Base-by-base conservation (phyloP, 1,284 basidiomycete species). In the Tilletia walkeri region DNA sequence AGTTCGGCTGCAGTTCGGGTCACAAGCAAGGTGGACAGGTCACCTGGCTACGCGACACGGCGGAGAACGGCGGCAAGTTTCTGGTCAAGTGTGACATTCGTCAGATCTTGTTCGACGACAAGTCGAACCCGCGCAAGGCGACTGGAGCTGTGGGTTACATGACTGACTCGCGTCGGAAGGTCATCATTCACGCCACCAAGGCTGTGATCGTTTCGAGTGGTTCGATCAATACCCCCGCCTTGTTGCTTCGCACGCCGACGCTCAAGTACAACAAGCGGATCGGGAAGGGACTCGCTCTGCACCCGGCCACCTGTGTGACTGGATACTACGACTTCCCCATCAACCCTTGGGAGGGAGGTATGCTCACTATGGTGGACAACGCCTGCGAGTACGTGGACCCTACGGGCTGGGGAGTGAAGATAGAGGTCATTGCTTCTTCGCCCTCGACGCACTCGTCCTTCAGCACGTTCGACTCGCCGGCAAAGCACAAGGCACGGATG, bases 261-360 rank as follows among this genome's bases (percentile, higher is more conserved):
- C 75, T 87, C 39, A 75, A 74, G 65, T 77, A 75, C 76, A 86
- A 86, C 79, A 83, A 84, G 66, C 78, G 83, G 72, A 85, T 87
- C 70, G 86, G 86, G 10, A 76, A 82, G 67, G 84, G 85, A 69
- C 76, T 87, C n/a, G 84, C 84, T 65, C 75, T 86, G 34, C 86
- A 87, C 78, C 86, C 86, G 0, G 82, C 79, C 18, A 84, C 83
- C 65, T 80, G 83, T 66, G 82, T 86, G 12, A 84, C 84, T 18
- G 85, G 84, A 53, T 81, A 82, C 73, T 86, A 85, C 75, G 80
- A 84, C 67, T 80, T 84, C 73, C 76, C 77, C 47, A 80, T 86
- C 68, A 78, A 84, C 63, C 84, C 86, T 0, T 86, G 85, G 84
- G 83, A 86, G 54, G 86, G 86, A 9, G 78, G 84, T 34, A 80